phyloP scores from a whole-genome alignment of 331 rosid genomes.

The Pyrus hybrid region DNA sequence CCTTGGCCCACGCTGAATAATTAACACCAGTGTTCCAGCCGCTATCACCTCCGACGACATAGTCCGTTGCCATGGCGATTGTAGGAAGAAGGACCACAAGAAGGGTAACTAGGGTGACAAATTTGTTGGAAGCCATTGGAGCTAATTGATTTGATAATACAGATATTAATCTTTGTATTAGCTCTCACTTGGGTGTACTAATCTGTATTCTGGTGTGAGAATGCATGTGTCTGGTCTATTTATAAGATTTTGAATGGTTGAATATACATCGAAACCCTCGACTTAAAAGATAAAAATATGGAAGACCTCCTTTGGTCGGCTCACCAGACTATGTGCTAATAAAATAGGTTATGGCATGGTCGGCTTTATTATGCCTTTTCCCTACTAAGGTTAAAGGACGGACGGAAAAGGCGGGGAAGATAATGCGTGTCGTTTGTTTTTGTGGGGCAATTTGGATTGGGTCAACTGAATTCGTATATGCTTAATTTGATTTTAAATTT shows the following conservation, averaged over 20 bases:
- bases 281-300: neutral
- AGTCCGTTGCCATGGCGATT: constrained; percentile 30
- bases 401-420: neutral
- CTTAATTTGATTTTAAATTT: too few relatives aligned
- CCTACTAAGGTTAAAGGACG: neutral
- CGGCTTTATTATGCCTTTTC: neutral
- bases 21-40: constrained; percentile 37
- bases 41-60: constrained; percentile 32
- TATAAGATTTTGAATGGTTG: neutral
- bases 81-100: constrained; percentile 35
- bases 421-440: neutral
- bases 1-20: constrained; percentile 39
- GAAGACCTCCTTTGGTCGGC: constrained; percentile 5
- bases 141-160: neutral
- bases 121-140: neutral
- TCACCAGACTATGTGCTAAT: neutral
- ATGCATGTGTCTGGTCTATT: neutral
- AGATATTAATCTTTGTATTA: neutral
- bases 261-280: neutral
- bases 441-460: neutral
- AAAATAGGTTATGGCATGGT: neutral
- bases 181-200: neutral
- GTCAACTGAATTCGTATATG: too few relatives aligned
- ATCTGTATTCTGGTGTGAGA: neutral
- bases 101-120: constrained; percentile 17